phyloP scores from a whole-genome alignment of 2,329 filamentous ascomycete genomes.

The Mycosphaerella sp. region DNA sequence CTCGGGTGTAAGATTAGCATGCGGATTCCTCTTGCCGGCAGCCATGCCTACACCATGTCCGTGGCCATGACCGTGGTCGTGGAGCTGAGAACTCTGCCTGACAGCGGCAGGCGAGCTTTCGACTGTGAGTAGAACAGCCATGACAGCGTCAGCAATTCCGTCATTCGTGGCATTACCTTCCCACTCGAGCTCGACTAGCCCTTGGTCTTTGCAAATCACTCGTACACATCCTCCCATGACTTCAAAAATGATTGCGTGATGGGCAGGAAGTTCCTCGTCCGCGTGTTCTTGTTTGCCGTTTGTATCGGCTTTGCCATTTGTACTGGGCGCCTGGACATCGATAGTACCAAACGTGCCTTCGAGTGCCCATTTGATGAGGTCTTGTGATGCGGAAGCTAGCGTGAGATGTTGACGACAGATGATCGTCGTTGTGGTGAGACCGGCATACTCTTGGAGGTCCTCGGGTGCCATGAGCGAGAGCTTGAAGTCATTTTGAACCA shows the following conservation, averaged over 20 bases:
- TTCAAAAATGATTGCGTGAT: conserved; percentile 48
- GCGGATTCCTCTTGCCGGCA: conserved; percentile 54
- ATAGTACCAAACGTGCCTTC: conserved; percentile 90
- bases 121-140: conserved; percentile 84
- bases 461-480: conserved; percentile 95
- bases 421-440: conserved; percentile 92
- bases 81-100: conserved; percentile 60
- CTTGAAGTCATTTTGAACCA: conserved; percentile 98
- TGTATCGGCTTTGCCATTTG: conserved; percentile 17
- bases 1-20: conserved; percentile 62
- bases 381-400: conserved; percentile 79
- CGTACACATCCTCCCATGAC: conserved; percentile 90
- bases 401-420: conserved; percentile 86
- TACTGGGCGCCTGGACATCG: conserved; percentile 33
- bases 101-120: conserved; percentile 94
- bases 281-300: conserved; percentile 47
- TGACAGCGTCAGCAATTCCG: conserved; percentile 92
- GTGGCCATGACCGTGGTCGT: conserved; percentile 37
- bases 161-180: conserved; percentile 98
- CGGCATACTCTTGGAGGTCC: conserved; percentile 90
- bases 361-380: conserved; percentile 87
- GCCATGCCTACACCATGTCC: conserved; percentile 12
- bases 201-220: conserved; percentile 53
- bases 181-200: conserved; percentile 89
- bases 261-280: conserved; percentile 56